phyloP scores from a whole-genome alignment of 805 yeast species.

The Henningerozyma blattae region DNA sequence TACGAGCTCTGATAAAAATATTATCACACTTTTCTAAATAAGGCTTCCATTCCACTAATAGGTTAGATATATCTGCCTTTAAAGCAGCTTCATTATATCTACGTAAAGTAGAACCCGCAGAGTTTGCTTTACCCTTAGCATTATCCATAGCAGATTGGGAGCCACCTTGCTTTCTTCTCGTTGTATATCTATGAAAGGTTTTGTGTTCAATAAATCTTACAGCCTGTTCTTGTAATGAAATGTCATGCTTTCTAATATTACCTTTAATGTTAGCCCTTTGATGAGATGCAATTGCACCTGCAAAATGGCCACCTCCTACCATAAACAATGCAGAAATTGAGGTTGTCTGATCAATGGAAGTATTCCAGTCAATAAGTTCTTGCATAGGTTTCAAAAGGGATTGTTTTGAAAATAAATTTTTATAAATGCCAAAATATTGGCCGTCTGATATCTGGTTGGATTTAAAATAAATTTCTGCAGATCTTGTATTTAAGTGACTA shows the following conservation, averaged over 20 bases:
- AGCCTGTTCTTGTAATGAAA: constrained; percentile 43
- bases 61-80: constrained; percentile 60
- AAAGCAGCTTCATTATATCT: constrained; percentile 83
- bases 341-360: constrained; percentile 8
- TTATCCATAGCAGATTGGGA: constrained; percentile 88
- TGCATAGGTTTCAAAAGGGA: constrained; percentile 38
- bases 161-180: constrained; percentile 96
- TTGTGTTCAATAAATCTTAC: constrained; percentile 63
- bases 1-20: constrained; percentile 74
- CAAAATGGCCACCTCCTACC: constrained; percentile 98
- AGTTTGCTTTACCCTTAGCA: constrained; percentile 88
- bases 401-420: constrained; percentile 39
- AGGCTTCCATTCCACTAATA: constrained; percentile 53
- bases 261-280: constrained; percentile 44
- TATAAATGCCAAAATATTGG: constrained; percentile 56
- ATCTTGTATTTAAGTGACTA: constrained; percentile 52
- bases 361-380: constrained; percentile 32
- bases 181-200: constrained; percentile 89
- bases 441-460: constrained; percentile 33
- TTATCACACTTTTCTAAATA: constrained; percentile 49
- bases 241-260: constrained; percentile 36
- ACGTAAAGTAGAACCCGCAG: constrained; percentile 87
- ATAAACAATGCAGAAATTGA: constrained; percentile 67
- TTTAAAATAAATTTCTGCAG: constrained; percentile 54
- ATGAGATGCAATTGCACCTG: constrained; percentile 86